Conservation (phyloP, 306 rosid genomes). For the Sicyos baderoa region DNA sequence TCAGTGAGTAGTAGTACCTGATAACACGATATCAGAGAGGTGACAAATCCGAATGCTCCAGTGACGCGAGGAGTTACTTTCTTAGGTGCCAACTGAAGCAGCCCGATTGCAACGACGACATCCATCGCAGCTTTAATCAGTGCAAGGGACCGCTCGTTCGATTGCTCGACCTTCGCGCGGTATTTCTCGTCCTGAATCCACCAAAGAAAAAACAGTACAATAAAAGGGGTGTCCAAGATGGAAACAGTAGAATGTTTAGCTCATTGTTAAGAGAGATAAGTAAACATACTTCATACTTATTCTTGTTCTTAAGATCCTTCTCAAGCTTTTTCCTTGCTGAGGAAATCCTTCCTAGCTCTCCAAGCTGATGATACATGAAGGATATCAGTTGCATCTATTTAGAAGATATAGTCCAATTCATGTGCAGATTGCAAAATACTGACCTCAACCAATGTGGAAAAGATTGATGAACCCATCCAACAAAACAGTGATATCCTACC, state of each 20-base stretch:
- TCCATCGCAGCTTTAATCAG: slow-evolving; percentile 77
- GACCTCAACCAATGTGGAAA: slow-evolving; percentile 80
- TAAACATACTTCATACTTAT: slow-evolving; percentile 64
- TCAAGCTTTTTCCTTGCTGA: slow-evolving; percentile 75
- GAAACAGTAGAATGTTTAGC: background rate
- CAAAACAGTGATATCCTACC: slow-evolving; percentile 87
- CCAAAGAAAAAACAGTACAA: background rate
- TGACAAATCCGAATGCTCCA: slow-evolving; percentile 75
- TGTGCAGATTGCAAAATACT: slow-evolving; percentile 25
- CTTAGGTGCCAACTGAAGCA: slow-evolving; percentile 87
- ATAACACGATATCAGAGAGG: slow-evolving; percentile 88
- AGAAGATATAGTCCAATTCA: background rate
- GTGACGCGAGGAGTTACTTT: slow-evolving; percentile 86
- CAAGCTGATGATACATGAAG: slow-evolving; percentile 50
- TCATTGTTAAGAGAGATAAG: background rate
- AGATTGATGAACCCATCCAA: slow-evolving; percentile 81
- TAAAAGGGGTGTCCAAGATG: background rate
- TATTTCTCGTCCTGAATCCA: slow-evolving; percentile 59
- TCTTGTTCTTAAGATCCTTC: slow-evolving; percentile 54
- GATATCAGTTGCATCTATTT: slow-evolving; percentile 12
- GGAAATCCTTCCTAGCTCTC: slow-evolving; percentile 92
- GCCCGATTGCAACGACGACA: slow-evolving; percentile 72
- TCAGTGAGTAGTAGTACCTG: slow-evolving; percentile 48
- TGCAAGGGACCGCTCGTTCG: slow-evolving; percentile 79
- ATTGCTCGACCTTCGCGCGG: slow-evolving; percentile 50